Evolutionary conservation across 2,329 filamentous ascomycete species (phyloP), one percentile per base, ranked within the genome.

Genomic region (Apiospora phragmitis): DNA sequence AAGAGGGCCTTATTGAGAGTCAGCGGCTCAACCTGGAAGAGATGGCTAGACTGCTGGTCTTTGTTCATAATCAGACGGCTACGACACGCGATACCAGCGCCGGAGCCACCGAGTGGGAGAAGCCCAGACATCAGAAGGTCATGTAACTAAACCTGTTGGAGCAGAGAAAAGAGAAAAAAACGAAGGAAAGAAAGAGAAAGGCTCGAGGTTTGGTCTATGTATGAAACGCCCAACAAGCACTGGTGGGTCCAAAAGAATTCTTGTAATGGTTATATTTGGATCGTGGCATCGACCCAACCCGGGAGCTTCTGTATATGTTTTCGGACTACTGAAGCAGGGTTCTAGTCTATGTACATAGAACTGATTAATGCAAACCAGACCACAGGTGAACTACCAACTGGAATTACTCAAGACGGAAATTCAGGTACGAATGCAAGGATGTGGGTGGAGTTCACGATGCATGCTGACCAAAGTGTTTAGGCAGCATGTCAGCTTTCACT

Each of bases 1-100:
- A 70, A 29, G 45, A 68, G 26, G 18, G 21, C 8, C 35, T 70
- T 26, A 70, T 70, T 14, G 69, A 70, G 66, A 51, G 35, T 26
- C 69, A 70, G 38, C n/a, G 65, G 11, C n/a, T 47, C 6, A 59
- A 43, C 1, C 14, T 68, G 18, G 69, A 68, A 26, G 66, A 62
- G 38, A 24, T 66, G 41, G 43, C 68, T 5, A 42, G 49, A n/a
- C n/a, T 69, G 24, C 38, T 55, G n/a, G 49, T 38, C 29, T 38
- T 51, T n/a, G 14, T 45, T 26, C 47, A 51, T 16, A 38, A 49
- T 12, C 42, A 38, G 45, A 51, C 55, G 21, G 21, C 18, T 12
- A 38, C 55, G 21, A 55, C 26, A 18, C 55, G 32, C 21, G 5
- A 38, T 35, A 16, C 12, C 24, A 51, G 6, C 14, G 51, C 43